Base-by-base conservation (phyloP, 805 yeast genomes). In the Teunomyces tritomae region DNA sequence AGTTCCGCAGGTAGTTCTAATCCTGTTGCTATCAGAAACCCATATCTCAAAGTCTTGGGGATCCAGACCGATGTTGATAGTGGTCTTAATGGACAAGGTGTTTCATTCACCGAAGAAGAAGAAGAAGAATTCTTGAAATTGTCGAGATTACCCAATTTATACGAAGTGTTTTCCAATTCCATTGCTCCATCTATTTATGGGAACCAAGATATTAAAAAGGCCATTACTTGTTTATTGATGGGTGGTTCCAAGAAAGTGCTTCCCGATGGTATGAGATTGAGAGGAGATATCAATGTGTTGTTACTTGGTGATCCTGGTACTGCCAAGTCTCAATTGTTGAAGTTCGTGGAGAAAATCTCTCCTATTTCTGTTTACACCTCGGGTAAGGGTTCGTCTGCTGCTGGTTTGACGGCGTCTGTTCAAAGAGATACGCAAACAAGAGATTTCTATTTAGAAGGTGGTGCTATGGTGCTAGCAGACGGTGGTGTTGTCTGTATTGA, bases 401-500 rank as follows among this genome's bases (percentile, higher is more conserved):
- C 98, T 2, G 99, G 99, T 83, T 79, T 94, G 68, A 94, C 99
- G 1, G 99, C 99, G 0, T 86, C 96, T 13, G 98, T 94, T 14
- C 99, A 92, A 71, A 79, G 97, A 64, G 98, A 94, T 65, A 77
- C 89, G 1, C 74, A 76, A 20, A 87, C 97, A 0, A 75, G 96
- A 53, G 99, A 94, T 58, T 94, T 92, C 65, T 92, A 88, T 65
- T 74, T 94, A 46, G 99, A 94, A 78, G 99, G 99, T 50, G 99
- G 99, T 69, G 99, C 99, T 7, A 91, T 94, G 97, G 99, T 94
- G n/a, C 74, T 94, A 44, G 99, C 99, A 0, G 99, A 94, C 71
- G 98, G 98, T 34, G 99, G 99, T 55, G 97, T 94, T 44, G 97
- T 92, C 42, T 94, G 98, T 78, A 94, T 94, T 62, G 99, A 94